phyloP scores from a whole-genome alignment of 495 filamentous ascomycete genomes.

The Penicillium arizonense region DNA sequence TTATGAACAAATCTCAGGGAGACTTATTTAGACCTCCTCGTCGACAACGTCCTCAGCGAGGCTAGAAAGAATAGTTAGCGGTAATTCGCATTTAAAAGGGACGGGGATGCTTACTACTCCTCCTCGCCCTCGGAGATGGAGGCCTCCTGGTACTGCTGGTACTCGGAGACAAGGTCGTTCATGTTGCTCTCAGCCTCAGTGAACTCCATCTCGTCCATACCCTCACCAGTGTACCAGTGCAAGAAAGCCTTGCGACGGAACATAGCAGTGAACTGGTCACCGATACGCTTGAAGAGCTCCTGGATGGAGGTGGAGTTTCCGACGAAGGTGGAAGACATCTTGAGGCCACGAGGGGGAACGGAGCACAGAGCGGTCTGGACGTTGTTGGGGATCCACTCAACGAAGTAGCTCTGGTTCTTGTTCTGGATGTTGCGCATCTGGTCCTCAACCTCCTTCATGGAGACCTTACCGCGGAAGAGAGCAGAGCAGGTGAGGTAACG shows the following conservation, averaged over 20 bases:
- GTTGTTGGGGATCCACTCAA: constrained; percentile 99
- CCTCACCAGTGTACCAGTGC: constrained; percentile 99
- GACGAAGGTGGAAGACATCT: constrained; percentile 99
- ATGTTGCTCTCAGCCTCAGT: constrained; percentile 99
- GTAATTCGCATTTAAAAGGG: constrained; percentile 3
- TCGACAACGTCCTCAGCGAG: constrained; percentile 44
- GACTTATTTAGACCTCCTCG: constrained; percentile 40
- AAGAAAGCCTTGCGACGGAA: constrained; percentile 99
- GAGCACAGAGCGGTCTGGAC: constrained; percentile 99
- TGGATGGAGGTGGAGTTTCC: constrained; percentile 99
- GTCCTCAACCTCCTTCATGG: constrained; percentile 99
- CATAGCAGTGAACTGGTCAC: constrained; percentile 99
- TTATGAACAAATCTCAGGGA: constrained; percentile 41
- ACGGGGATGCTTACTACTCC: constrained; percentile 51
- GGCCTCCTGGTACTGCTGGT: constrained; percentile 99
- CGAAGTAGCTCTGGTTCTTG: constrained; percentile 99
- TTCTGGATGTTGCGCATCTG: constrained; percentile 99
- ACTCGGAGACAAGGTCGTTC: constrained; percentile 99
- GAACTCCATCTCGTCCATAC: constrained; percentile 99
- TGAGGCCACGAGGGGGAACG: constrained; percentile 94
- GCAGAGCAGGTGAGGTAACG: constrained; percentile 99
- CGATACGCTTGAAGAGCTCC: constrained; percentile 99
- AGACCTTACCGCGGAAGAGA: constrained; percentile 99
- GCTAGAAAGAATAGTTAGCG: constrained; percentile 6
- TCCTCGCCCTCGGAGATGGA: constrained; percentile 75